Evolutionary conservation across 345 rosid genomes (phyloP), one percentile per base, ranked within the genome.

Genomic region (Murraya paniculata): DNA sequence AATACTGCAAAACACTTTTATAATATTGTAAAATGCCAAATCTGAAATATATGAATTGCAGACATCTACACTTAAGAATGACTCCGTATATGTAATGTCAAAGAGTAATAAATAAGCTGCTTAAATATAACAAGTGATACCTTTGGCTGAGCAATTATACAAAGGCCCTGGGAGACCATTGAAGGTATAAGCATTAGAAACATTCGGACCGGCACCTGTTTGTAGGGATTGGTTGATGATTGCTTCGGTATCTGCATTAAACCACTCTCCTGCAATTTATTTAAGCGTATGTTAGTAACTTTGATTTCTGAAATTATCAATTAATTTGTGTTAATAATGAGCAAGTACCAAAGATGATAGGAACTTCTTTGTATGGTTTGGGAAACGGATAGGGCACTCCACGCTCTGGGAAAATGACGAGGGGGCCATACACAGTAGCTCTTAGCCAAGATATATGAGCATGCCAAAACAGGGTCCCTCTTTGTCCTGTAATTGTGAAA

Each of bases 111-210:
- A 22, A 22, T 10, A n/a, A 14, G 45, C 19, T 68, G 22, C 53
- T 38, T 4, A 28, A 41, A 28, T 5, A 71, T 2, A 16, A 31
- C 59, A 41, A 55, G 2, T 7, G 31, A 36, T 76, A 84, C 87
- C 82, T 4, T 81, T 73, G 30, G 84, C 66, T 8, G 87, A 84
- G 70, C 87, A 84, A 59, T 84, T 84, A 65, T 84, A 84, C 11
- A 84, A 73, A 25, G 83, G 87, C 25, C 87, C 87, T 56, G 85
- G 73, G 60, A 79, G 83, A 22, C 87, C 85, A 74, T 82, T 79
- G 21, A 85, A 62, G 56, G 77, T 74, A 64, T 74, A 74, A 9
- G 77, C 77, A 39, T 74, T 61, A 2, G 77, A 74, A 14, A 81
- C 81, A 76, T 84, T 84, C 13, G 87, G 82, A 3, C 67, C 74